Base-by-base conservation (phyloP, 2,329 filamentous ascomycete genomes). In the Fusarium haematococcum region DNA sequence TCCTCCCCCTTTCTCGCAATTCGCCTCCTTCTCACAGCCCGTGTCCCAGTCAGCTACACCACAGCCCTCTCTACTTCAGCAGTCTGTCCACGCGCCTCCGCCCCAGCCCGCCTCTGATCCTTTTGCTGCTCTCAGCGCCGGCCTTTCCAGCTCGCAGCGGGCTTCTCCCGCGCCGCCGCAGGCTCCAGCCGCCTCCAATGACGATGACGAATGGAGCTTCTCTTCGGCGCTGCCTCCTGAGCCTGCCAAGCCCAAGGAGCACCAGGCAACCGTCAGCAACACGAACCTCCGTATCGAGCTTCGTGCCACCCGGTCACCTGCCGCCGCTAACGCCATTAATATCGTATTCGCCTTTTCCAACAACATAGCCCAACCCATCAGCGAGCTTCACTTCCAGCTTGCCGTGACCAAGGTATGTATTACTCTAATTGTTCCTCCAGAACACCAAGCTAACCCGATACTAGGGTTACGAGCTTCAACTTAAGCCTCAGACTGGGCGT, bases 181-280 rank as follows among this genome's bases (percentile, higher is more conserved):
- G 20, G 76, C 74, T n/a, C 74, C 80, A 13, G 63, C 84, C 5
- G 74, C 78, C 10, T 79, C 84, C 9, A 86, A 85, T 60, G 91
- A 94, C 54, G 96, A 98, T 60, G 96, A 98, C 74, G 96, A 98
- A 79, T 98, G 96, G 95, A 93, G 91, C 27, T 98, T 98, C 81
- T 91, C 94, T 4, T 98, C 96, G 0, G 92, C 96, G 0, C 87
- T 98, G 16, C 96, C 96, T 32, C 83, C 87, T 3, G 87, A 90
- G 62, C 79, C 86, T 20, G 78, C 83, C 69, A 88, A 90, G 37
- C 91, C 92, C 2, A 87, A 84, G 62, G 88, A 90, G 60, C 90
- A 94, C 74, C 90, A 90, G 57, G 85, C 93, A 23, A 88, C 87
- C 5, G 90, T 98, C 50, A 91, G 91, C 79, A 91, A 94, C 78